Base-by-base conservation (phyloP, 2,329 filamentous ascomycete genomes). In the Colletotrichum sp. region DNA sequence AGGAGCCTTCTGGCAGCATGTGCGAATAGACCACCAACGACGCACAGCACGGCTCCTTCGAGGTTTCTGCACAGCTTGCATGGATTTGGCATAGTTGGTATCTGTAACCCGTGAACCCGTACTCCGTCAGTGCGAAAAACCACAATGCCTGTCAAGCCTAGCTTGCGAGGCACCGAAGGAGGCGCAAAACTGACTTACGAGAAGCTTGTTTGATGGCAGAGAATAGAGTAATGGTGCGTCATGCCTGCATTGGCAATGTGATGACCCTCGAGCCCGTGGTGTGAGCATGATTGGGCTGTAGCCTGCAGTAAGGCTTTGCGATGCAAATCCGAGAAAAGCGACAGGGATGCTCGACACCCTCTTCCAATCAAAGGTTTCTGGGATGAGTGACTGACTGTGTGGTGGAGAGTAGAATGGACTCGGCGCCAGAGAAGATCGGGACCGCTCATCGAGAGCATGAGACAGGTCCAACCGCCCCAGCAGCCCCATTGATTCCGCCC, bases 201-300 rank as follows among this genome's bases (percentile, higher is more conserved):
- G 39, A 75, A 73, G 73, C 73, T 75, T 75, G 73, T 73, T 75
- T 73, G 57, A 57, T 52, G 48, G 64, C 64, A 48, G 26, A 75
- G 26, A 52, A 64, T 65, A 75, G 59, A 73, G 64, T 65, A 73
- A 68, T 73, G 12, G 57, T 73, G 70, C 73, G 73, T 75, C 73
- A 75, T 75, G 70, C 64, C 44, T 73, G 73, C 70, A 75, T 73
- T 75, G 70, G 59, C 64, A 44, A 34, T 32, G 44, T 39, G 24
- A 62, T 52, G 44, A 68, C 34, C 48, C 48, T 72, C 57, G 18
- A 68, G 70, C 34, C 39, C 62, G 55, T 34, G 55, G 72, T 60
- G 36, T 64, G 59, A 52, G 64, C 70, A 59, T 68, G 70, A 73
- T 75, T 72, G 72, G 72, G 55, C 44, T 63, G 18, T 26, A 57